phyloP scores from a whole-genome alignment of 2,329 filamentous ascomycete species.

The Aspergillus eucalypticola region DNA sequence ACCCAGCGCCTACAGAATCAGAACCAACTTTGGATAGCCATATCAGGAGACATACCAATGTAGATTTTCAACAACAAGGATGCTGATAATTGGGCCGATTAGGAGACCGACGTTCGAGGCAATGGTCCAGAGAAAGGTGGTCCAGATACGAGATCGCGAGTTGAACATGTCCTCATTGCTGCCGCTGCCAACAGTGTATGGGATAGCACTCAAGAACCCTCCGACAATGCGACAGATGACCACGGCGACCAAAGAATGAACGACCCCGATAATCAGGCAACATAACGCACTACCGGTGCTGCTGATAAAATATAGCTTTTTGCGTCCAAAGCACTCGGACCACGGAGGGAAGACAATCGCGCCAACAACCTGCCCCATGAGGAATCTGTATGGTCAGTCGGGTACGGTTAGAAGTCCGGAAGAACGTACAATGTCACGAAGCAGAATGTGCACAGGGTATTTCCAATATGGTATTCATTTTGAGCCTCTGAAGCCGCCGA shows the following conservation, averaged over 20 bases:
- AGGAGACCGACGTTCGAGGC: constrained; percentile 44
- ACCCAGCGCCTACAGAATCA: constrained; percentile 44
- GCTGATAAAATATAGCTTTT: constrained; percentile 32
- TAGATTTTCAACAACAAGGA: constrained; percentile 33
- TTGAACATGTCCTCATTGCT: constrained; percentile 54
- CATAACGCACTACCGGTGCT: constrained; percentile 20
- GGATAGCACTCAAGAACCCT: constrained; percentile 49
- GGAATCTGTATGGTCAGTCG: constrained; percentile 22
- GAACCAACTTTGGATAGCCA: background rate
- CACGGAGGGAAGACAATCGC: constrained; percentile 33
- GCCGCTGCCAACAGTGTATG: constrained; percentile 47
- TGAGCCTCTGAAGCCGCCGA: constrained; percentile 18
- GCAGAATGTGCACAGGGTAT: constrained; percentile 18
- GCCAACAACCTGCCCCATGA: constrained; percentile 30
- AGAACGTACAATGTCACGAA: constrained; percentile 12
- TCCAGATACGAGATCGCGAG: constrained; percentile 45
- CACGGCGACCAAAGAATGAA: constrained; percentile 35
- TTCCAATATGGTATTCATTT: constrained; percentile 16
- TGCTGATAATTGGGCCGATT: constrained; percentile 46
- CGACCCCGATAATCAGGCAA: constrained; percentile 38
- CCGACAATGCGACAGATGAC: constrained; percentile 44
- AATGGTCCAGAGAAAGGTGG: constrained; percentile 46
- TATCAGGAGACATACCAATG: background rate
- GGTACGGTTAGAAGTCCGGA: background rate
- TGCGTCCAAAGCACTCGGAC: constrained; percentile 37